Evolutionary conservation across 371 early-diverging fungal genomes (phyloP).

Genomic region (Fennellomyces sp.): DNA sequence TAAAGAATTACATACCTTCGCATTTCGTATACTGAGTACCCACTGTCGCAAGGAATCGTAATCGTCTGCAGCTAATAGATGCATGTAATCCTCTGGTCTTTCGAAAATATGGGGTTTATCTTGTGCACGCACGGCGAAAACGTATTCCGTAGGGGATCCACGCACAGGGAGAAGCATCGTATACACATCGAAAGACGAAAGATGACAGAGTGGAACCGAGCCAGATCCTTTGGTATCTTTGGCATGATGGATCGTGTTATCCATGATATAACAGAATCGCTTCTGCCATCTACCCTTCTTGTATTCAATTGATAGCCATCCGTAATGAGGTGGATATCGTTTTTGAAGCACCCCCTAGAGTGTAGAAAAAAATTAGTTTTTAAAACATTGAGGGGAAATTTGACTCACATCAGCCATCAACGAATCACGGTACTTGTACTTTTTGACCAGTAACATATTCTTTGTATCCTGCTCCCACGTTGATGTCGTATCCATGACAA

Average conservation of each 20-base stretch:
- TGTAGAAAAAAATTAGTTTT: background rate
- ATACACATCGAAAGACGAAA: constrained; percentile 83
- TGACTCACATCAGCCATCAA: constrained; percentile 48
- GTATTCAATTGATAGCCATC: constrained; percentile 69
- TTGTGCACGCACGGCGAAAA: constrained; percentile 86
- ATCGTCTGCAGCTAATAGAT: constrained; percentile 77
- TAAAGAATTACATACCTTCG: too few relatives aligned
- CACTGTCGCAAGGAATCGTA: constrained; percentile 80
- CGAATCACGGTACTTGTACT: constrained; percentile 59
- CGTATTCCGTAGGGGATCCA: constrained; percentile 76
- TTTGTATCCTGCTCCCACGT: constrained; percentile 77
- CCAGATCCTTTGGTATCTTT: constrained; percentile 64
- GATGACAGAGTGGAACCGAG: constrained; percentile 67
- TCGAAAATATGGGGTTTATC: constrained; percentile 77
- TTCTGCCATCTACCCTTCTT: constrained; percentile 83
- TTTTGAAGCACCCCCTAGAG: constrained; percentile 34
- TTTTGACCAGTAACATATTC: constrained; percentile 79
- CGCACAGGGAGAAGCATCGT: constrained; percentile 58
- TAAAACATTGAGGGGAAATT: too few relatives aligned
- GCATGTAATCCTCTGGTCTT: constrained; percentile 82
- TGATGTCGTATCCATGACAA: constrained; percentile 75
- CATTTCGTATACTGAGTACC: constrained; percentile 79
- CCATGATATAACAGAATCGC: constrained; percentile 66
- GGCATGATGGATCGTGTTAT: constrained; percentile 70
- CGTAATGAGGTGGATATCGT: constrained; percentile 56